Evolutionary conservation across 495 filamentous ascomycete species (phyloP).

Genomic region (Bathelium albidoporum): DNA sequence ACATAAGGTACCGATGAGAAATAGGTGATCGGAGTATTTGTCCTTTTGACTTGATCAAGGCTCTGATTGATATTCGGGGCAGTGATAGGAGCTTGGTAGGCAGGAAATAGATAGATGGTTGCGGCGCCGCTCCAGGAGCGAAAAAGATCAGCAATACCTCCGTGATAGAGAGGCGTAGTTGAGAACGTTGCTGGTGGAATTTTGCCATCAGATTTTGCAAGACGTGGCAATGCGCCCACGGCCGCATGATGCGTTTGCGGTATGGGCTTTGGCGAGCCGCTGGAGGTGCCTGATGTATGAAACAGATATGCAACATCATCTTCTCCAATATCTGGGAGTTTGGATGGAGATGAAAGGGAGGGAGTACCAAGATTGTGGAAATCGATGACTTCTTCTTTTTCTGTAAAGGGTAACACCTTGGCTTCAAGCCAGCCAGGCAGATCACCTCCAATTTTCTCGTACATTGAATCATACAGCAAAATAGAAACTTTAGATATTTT

Average conservation of each 20-base stretch:
- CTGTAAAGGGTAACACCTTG: not conserved
- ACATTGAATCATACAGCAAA: slow-evolving; percentile 31
- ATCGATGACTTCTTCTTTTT: not conserved
- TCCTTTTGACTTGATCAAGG: slow-evolving; percentile 20
- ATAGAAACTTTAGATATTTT: slow-evolving; percentile 23
- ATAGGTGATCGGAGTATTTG: slow-evolving; percentile 30
- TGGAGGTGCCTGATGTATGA: slow-evolving; percentile 40
- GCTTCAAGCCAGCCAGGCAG: slow-evolving; percentile 2
- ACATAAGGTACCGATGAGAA: slow-evolving; percentile 52
- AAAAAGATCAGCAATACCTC: slow-evolving; percentile 49
- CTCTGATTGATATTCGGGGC: slow-evolving; percentile 35
- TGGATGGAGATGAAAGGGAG: not conserved
- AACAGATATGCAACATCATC: slow-evolving; percentile 24
- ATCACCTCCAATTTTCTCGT: slow-evolving; percentile 18
- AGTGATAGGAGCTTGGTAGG: slow-evolving; percentile 39
- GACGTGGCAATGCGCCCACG: slow-evolving; percentile 39
- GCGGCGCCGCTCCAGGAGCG: slow-evolving; percentile 42
- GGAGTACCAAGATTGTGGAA: not conserved
- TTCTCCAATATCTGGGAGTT: slow-evolving; percentile 4
- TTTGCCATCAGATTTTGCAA: slow-evolving; percentile 16
- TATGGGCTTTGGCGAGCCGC: slow-evolving; percentile 45
- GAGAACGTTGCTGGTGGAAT: slow-evolving; percentile 40
- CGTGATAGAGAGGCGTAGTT: slow-evolving; percentile 53
- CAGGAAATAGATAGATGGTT: slow-evolving; percentile 47
- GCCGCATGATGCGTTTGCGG: slow-evolving; percentile 39